These are phyloP conservation scores for Sistotremastrum niveocremeum DNA, from an alignment of 768 basidiomycete genomes.

Conservation along the genomic window DNA sequence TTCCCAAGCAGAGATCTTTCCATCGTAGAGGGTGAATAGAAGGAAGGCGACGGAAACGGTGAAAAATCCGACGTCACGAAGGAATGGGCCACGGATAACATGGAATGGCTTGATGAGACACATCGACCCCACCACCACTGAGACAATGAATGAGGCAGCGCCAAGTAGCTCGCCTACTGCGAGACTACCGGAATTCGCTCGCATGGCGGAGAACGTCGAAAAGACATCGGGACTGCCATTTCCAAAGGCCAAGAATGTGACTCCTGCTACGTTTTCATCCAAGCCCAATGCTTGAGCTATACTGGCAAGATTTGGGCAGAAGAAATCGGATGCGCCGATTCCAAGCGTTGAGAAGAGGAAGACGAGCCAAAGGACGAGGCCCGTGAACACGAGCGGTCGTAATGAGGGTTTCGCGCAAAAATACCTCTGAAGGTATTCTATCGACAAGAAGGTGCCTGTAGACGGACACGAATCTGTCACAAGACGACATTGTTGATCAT, in stretches of 20 bases:
- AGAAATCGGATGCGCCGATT: constrained; percentile 92
- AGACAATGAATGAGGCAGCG: constrained; percentile 90
- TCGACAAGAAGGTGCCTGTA: constrained; percentile 50
- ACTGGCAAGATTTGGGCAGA: constrained; percentile 90
- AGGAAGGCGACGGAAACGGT: constrained; percentile 68
- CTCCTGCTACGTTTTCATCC: constrained; percentile 88
- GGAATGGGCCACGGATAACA: constrained; percentile 65
- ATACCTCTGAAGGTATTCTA: constrained; percentile 56
- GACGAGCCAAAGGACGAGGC: constrained; percentile 61
- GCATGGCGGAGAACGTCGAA: constrained; percentile 90
- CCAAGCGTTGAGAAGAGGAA: constrained; percentile 96
- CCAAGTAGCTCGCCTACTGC: constrained; percentile 94
- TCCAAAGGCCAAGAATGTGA: constrained; percentile 93
- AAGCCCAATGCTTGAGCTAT: constrained; percentile 76
- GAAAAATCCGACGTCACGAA: constrained; percentile 94
- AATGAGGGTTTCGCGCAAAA: constrained; percentile 47
- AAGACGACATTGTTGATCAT: constrained; percentile 48
- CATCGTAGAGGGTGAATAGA: constrained; percentile 66
- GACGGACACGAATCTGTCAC: constrained; percentile 42
- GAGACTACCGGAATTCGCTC: constrained; percentile 67
- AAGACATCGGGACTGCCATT: constrained; percentile 97
- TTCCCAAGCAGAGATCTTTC: constrained; percentile 58
- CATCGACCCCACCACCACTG: constrained; percentile 96
- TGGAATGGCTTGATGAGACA: constrained; percentile 92
- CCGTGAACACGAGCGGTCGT: constrained; percentile 48